Evolutionary conservation across 2,329 filamentous ascomycete genomes (phyloP).

Genomic region (Talaromyces piceae): DNA sequence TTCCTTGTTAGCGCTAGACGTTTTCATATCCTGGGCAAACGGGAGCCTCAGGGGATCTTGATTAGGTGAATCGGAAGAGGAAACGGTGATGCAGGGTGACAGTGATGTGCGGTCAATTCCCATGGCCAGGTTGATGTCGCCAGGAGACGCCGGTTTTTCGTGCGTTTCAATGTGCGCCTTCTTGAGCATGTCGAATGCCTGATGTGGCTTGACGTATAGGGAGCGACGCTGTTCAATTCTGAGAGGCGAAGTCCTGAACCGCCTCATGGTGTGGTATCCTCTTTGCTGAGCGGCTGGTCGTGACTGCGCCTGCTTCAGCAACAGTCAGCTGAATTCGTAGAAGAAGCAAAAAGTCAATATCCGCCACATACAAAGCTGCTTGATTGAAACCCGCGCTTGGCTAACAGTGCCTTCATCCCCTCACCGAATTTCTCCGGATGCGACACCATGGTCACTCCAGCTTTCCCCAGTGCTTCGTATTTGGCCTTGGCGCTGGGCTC

Average conservation of each 20-base stretch:
- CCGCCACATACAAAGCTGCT: constrained; percentile 15
- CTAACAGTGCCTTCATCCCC: constrained; percentile 57
- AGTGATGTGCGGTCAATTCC: constrained; percentile 57
- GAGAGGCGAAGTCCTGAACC: constrained; percentile 15
- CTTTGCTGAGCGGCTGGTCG: constrained; percentile 37
- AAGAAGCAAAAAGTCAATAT: constrained; percentile 2
- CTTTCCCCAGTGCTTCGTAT: constrained; percentile 56
- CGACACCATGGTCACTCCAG: constrained; percentile 62
- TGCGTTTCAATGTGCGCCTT: constrained; percentile 41
- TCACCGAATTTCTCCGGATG: constrained; percentile 69
- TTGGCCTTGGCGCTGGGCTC: constrained; percentile 61
- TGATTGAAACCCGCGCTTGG: constrained; percentile 25
- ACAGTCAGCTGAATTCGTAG: constrained; percentile 3
- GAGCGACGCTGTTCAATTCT: constrained; percentile 30
- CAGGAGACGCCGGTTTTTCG: constrained; percentile 27
- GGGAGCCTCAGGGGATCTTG: constrained; percentile 48
- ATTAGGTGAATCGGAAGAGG: constrained; percentile 43
- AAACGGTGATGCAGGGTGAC: constrained; percentile 57
- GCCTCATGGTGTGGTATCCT: constrained; percentile 43
- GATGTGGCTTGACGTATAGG: constrained; percentile 49
- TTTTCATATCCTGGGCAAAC: constrained; percentile 47
- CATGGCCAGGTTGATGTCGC: constrained; percentile 52
- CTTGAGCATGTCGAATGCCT: constrained; percentile 51
- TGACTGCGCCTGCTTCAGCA: constrained; percentile 17
- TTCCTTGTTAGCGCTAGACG: constrained; percentile 37